Evolutionary conservation across 257 asterid species (phyloP).

Genomic region (Ehretia macrophylla): DNA sequence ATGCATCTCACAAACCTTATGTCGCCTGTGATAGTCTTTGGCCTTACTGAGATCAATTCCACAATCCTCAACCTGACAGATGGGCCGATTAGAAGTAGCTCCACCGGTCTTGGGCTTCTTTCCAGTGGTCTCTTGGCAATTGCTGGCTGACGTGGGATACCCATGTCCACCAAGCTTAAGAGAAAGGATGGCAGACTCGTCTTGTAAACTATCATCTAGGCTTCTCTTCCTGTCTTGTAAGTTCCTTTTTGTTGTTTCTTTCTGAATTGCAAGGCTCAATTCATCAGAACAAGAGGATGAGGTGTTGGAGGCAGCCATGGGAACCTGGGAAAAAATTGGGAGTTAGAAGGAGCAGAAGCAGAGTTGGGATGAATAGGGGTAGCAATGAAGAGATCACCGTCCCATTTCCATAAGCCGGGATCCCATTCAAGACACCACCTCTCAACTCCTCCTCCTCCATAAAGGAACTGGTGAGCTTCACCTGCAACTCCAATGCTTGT

Average conservation of each 20-base stretch:
- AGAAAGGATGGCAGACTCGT: constrained; percentile 31
- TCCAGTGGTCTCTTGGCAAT: constrained; percentile 18
- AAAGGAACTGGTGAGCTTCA: constrained; percentile 35
- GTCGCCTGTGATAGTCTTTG: constrained; percentile 74
- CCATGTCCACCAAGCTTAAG: constrained; percentile 53
- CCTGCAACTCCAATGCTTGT: constrained; percentile 22
- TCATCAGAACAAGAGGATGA: constrained; percentile 62
- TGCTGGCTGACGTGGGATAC: not conserved
- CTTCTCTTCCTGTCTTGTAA: constrained; percentile 47
- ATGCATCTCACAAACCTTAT: constrained; percentile 77
- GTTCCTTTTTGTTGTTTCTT: constrained; percentile 37
- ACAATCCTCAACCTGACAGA: constrained; percentile 79
- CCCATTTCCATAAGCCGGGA: constrained; percentile 74
- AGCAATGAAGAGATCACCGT: constrained; percentile 69
- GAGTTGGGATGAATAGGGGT: constrained; percentile 32
- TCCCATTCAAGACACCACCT: constrained; percentile 64
- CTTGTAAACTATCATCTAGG: constrained; percentile 20
- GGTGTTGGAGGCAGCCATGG: constrained; percentile 40
- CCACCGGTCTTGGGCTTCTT: constrained; percentile 59
- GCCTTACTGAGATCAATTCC: constrained; percentile 64
- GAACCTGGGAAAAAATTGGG: constrained; percentile 41
- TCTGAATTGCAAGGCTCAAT: constrained; percentile 24
- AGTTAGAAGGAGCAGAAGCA: constrained; percentile 2
- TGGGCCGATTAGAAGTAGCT: constrained; percentile 37
- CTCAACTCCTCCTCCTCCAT: constrained; percentile 6